Evolutionary conservation across 2,329 filamentous ascomycete genomes (phyloP).

Genomic region (Alternaria triticimaculans): DNA sequence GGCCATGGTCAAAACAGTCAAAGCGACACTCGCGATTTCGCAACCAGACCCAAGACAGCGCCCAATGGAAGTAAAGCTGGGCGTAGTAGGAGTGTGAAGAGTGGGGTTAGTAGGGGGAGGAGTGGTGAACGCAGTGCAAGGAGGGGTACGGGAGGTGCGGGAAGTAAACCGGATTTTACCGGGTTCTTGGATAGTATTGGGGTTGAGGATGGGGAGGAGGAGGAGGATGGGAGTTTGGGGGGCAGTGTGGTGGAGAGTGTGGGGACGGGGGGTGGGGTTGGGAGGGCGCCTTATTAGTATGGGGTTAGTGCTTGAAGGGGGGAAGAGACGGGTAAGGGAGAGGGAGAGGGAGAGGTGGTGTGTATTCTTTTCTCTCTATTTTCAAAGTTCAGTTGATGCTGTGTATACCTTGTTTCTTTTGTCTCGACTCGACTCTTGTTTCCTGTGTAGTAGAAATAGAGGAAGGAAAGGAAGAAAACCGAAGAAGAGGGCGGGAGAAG

Average conservation of each 20-base stretch:
- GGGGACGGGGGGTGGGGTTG: constrained; percentile 23
- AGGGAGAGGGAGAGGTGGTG: background rate
- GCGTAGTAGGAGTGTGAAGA: constrained; percentile 33
- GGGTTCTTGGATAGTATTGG: constrained; percentile 47
- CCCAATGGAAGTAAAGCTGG: constrained; percentile 22
- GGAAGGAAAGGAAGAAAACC: background rate
- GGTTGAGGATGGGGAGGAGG: constrained; percentile 27
- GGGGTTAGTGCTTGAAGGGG: background rate
- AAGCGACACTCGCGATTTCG: constrained; percentile 16
- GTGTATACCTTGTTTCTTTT: background rate
- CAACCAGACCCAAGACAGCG: constrained; percentile 30
- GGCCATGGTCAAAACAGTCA: background rate
- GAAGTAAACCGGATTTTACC: constrained; percentile 37
- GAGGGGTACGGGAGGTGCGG: background rate
- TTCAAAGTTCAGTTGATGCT: background rate
- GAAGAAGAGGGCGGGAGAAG: background rate
- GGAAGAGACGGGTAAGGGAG: background rate
- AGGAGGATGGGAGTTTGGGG: background rate
- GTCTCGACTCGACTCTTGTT: background rate
- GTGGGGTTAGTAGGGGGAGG: constrained; percentile 24
- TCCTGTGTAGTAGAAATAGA: background rate
- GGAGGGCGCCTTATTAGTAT: constrained; percentile 37
- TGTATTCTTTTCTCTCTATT: background rate
- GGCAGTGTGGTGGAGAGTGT: constrained; percentile 13
- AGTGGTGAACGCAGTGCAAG: constrained; percentile 21